Base-by-base conservation (phyloP, 129 eudicot genomes). In the Helichrysum umbraculigerum region DNA sequence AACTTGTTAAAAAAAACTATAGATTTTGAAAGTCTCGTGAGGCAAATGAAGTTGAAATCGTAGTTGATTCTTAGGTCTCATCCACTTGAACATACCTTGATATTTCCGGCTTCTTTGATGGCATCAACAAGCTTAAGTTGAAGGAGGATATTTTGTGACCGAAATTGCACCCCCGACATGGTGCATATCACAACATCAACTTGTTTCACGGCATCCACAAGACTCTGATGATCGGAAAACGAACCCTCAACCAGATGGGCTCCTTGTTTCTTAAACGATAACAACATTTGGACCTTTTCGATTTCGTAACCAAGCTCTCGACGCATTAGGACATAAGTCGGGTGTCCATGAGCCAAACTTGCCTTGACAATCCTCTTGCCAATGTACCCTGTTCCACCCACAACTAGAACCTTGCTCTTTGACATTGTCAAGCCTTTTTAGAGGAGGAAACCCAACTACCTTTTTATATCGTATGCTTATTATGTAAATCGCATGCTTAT, bases 31-130 rank as follows among this genome's bases (percentile, higher is more conserved):
- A 37, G 7, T 25, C 28, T 25, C 28, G 28, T 37, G 7, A 3
- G 9, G 34, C 34, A 4, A 32, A 32, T 32, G 34, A 37, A 37
- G 1, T 37, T 37, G 42, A 5, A 37, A 37, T 3, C 7, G 42
- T 37, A 37, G 5, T 5, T 37, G 9, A 7, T 37, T 4, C 1
- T 37, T 5, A 5, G 9, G 42, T 0, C 7, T 37, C 7, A 37
- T 5, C 42, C 9, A 37, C 9, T 37, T 37, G 9, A 37, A 37
- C 9, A 3, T 4, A 70, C 97, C 96, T 89, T 89, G 70, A 91
- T 80, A 75, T 83, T 89, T 64, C 96, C 97, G 14, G 97, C 96
- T 72, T 89, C 96, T 81, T 91, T 89, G 58, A 91, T 91, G 72
- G 97, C 97, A 41, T 83, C 85, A 44, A 91, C 84, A 34, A 91